phyloP scores from a whole-genome alignment of 2,329 filamentous ascomycete genomes.

The Teratosphaeria pseudoeucalypti region DNA sequence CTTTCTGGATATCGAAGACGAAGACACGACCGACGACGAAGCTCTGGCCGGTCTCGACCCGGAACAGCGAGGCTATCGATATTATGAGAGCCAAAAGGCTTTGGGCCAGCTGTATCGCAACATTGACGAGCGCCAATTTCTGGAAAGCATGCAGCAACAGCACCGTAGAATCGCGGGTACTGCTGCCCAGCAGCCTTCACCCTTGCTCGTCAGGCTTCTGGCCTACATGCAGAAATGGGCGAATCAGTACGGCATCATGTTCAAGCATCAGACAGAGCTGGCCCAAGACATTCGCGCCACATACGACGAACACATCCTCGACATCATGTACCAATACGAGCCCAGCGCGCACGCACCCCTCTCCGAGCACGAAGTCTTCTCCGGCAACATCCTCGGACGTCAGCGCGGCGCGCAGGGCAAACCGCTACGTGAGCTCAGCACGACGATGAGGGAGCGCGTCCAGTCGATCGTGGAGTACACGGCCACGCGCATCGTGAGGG shows the following conservation, averaged over 20 bases:
- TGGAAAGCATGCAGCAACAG: constrained; percentile 34
- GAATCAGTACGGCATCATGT: constrained; percentile 18
- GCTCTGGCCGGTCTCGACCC: constrained; percentile 25
- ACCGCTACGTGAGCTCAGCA: constrained; percentile 25
- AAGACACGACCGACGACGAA: constrained; percentile 37
- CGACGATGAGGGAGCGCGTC: constrained; percentile 31
- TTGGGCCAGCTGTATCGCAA: constrained; percentile 61
- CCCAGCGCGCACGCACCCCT: constrained; percentile 32
- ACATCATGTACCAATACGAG: constrained; percentile 38
- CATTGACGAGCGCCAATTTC: constrained; percentile 62
- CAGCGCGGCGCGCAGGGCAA: constrained; percentile 25
- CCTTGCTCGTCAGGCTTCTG: constrained; percentile 1
- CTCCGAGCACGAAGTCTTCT: constrained; percentile 46
- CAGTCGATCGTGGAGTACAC: constrained; percentile 32
- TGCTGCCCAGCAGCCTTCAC: not conserved
- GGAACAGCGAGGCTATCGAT: constrained; percentile 34
- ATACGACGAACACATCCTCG: constrained; percentile 43
- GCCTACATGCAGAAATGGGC: constrained; percentile 28
- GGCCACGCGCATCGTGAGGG: constrained; percentile 34
- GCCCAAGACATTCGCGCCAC: constrained; percentile 34
- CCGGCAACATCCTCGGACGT: constrained; percentile 47
- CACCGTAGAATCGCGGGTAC: constrained; percentile 9
- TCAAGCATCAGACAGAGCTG: constrained; percentile 29
- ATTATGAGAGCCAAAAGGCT: constrained; percentile 58
- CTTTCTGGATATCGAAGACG: constrained; percentile 35